Conservation (phyloP, 768 basidiomycete genomes). For the Lentinula lateritia region DNA sequence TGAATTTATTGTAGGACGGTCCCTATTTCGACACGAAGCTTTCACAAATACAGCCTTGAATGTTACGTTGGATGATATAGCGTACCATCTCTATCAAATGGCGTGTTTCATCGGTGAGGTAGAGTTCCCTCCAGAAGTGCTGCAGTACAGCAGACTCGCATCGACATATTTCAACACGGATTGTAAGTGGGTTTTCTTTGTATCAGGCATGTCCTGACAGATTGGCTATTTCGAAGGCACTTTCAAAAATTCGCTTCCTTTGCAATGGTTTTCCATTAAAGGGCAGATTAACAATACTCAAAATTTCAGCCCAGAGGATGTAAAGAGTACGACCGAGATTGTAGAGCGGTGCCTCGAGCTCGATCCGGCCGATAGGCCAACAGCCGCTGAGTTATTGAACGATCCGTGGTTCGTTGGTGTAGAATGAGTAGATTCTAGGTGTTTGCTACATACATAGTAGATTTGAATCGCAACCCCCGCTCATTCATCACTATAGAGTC, state of each 20-base stretch:
- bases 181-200: not conserved
- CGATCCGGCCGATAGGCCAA: slow-evolving; percentile 9
- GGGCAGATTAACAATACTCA: not conserved
- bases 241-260: not conserved
- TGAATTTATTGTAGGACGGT: slow-evolving; percentile 6
- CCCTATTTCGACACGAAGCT: slow-evolving; percentile 1
- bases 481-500: no score
- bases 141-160: not conserved
- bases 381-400: slow-evolving; percentile 11
- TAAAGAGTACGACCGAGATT: slow-evolving; percentile 1
- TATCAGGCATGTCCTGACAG: no score
- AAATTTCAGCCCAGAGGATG: not conserved
- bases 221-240: not conserved
- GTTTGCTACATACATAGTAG: no score
- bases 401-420: slow-evolving; percentile 11
- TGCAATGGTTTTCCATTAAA: not conserved
- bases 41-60: not conserved
- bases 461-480: no score
- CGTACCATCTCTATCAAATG: slow-evolving; percentile 6
- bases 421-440: not conserved
- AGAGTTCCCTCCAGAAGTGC: not conserved
- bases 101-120: not conserved
- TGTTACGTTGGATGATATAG: not conserved
- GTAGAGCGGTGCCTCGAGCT: slow-evolving; percentile 10
- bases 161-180: not conserved